phyloP scores from a whole-genome alignment of 371 early-diverging fungal species.

The Mortierella sp. region DNA sequence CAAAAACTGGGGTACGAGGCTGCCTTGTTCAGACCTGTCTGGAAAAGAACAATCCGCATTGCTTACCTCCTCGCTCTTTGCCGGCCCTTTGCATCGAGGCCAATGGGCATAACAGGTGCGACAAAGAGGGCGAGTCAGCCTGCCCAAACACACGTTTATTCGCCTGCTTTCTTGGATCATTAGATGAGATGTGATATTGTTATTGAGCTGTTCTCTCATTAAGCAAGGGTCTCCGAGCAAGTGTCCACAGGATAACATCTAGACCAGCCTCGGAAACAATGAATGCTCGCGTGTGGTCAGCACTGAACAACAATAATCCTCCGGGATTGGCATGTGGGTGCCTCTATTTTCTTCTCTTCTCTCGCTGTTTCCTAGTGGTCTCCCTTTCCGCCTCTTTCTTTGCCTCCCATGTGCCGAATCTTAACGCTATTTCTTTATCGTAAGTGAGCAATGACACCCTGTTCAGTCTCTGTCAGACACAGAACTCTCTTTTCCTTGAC shows the following conservation, averaged over 20 bases:
- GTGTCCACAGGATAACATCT: neutral
- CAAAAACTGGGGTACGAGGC: constrained; percentile 3
- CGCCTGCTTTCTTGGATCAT: neutral
- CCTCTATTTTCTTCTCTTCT: neutral
- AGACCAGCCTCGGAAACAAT: neutral
- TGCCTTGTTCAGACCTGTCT: no score
- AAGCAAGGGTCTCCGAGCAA: neutral
- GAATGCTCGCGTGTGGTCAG: neutral
- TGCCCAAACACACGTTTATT: neutral
- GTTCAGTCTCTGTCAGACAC: neutral
- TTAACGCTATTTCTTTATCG: neutral
- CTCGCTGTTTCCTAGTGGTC: constrained; percentile 1
- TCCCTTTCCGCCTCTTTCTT: neutral
- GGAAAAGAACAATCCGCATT: no score
- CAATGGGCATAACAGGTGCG: neutral
- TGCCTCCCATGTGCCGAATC: constrained; percentile 3
- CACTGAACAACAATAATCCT: neutral
- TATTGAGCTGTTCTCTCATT: neutral
- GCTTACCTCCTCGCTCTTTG: no score
- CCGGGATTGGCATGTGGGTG: neutral
- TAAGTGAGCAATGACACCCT: neutral
- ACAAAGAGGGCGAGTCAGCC: neutral
- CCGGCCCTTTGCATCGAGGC: no score
- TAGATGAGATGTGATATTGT: constrained; percentile 6
- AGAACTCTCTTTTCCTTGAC: neutral